Evolutionary conservation across 495 filamentous ascomycete species (phyloP), one percentile per base, ranked within the genome.

Genomic region (Copromyces sp.): DNA sequence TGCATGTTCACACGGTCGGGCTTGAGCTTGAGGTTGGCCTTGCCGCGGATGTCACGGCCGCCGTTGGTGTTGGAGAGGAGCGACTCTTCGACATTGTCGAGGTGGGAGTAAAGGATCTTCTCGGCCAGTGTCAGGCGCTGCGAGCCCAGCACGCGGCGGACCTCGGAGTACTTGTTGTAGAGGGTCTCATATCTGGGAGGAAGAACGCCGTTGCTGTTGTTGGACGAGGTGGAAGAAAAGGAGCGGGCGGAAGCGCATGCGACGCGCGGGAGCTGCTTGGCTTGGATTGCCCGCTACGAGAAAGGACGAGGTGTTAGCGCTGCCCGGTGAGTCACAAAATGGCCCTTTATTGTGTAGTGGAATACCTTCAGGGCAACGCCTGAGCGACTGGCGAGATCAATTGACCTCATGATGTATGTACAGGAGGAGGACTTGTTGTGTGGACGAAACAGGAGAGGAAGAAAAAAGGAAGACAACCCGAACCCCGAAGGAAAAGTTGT

Each of bases 1-100:
- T 99, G 95, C 95, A 98, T 98, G 61, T 96, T 96, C 72, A 99
- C 95, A 69, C 95, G 87, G 80, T 99, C 95, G 4, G 96, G 95
- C 84, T 97, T 97, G 83, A 99, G 90, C 86, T 98, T 97, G 82
- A 99, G 86, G 82, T 95, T 97, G 71, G 94, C 95, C 75, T 88
- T 90, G 73, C 94, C 95, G 65, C 95, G 89, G 73, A 98, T 90
- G 77, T 88, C 83, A 35, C 87, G 85, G 76, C 94, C 94, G 87
- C 95, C 93, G 77, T 91, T 84, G 59, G 92, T 95, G 77, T 90
- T 89, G 68, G 90, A 88, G 61, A 94, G 86, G 24, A 97, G 87
- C 24, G 93, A 92, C 76, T 97, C 95, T 80, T 95, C 92, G 6
- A 89, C 87, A 78, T 92, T 92, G 80, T 93, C 90, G 69, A 99